Base-by-base conservation (phyloP, 1,139 yeast species). In the Casaregolazyma lundiana region DNA sequence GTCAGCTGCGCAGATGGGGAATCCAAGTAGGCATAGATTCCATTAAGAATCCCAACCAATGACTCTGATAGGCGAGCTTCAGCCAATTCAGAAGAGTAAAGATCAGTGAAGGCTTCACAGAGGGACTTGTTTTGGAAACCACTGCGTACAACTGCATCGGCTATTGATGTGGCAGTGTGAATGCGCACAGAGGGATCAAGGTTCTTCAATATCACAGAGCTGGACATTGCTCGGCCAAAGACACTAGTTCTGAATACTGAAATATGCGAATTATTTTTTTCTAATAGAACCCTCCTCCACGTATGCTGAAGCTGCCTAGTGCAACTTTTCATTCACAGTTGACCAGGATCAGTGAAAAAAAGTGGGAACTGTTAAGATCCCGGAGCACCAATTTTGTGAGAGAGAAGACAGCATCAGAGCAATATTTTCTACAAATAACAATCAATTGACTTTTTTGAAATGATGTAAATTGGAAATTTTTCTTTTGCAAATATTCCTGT, bases 101-200 rank as follows among this genome's bases (percentile, higher is more conserved):
- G 36, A 11, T 42, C 45, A 16, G 26, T 32, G 22, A 32, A 42
- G 11, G 45, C 45, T 22, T 42, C 45, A 18, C 29, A 22, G 6
- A 42, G 34, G 9, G 39, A 34, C n/a, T 21, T 42, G 24, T 42
- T 42, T 13, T 29, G 40, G 29, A 42, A 42, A 9, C 21, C 16
- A 19, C 38, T 42, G 19, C 29, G 36, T 15, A 42, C 20, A 9
- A 42, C 34, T 9, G 40, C 45, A 17, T 36, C 45, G 22, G 36
- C 20, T 4, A 42, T 42, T 18, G 45, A 42, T 35, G 35, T 24
- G 21, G 45, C 45, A 13, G 45, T 39, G 4, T 35, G 36, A 36
- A 20, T 18, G 19, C 38, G 34, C 35, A 26, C 39, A n/a, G 45
- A 24, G 17, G 11, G 41, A 26, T 24, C 38, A 6, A 42, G 11